A percentile compares a stretch with the other conserved stretches of the same genome.
Conservation (phyloP, 73 alveolate genomes). For the Stentor roeselii region DNA sequence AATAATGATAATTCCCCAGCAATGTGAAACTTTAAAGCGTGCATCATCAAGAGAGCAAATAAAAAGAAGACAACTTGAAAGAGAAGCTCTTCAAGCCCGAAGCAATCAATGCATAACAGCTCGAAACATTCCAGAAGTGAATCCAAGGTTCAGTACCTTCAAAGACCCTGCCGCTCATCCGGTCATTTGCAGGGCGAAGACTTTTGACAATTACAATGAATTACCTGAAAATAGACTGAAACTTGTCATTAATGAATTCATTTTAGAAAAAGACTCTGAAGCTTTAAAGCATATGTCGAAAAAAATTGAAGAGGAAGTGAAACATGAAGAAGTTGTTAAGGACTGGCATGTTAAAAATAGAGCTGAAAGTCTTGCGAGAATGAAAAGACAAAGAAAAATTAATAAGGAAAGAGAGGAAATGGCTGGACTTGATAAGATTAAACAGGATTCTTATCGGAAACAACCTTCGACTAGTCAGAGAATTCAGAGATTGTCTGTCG, state of each 20-base stretch:
- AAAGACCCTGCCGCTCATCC: slow-evolving; percentile 19
- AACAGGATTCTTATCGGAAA: not conserved
- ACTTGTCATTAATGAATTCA: not conserved
- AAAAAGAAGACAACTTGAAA: not conserved
- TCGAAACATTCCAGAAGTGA: not conserved
- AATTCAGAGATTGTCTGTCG: not conserved
- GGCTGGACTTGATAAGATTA: not conserved
- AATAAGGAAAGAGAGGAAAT: not conserved
- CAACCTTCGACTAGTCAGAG: not conserved
- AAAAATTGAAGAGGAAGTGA: not conserved
- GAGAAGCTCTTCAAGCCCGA: not conserved
- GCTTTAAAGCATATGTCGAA: not conserved
- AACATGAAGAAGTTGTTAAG: not conserved
- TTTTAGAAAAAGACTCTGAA: not conserved
- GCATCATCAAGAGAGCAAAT: not conserved
- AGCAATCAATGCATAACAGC: not conserved
- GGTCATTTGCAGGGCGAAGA: not conserved
- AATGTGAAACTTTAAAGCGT: no score
- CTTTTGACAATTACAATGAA: slow-evolving; percentile 10
- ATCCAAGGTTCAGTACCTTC: not conserved
- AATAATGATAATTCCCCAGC: no score
- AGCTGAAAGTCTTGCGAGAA: not conserved
- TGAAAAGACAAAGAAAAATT: not conserved
- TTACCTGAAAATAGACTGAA: not conserved
- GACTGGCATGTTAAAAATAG: not conserved